Base-by-base conservation (phyloP, 768 basidiomycete genomes). In the Lactifluus echinatus region DNA sequence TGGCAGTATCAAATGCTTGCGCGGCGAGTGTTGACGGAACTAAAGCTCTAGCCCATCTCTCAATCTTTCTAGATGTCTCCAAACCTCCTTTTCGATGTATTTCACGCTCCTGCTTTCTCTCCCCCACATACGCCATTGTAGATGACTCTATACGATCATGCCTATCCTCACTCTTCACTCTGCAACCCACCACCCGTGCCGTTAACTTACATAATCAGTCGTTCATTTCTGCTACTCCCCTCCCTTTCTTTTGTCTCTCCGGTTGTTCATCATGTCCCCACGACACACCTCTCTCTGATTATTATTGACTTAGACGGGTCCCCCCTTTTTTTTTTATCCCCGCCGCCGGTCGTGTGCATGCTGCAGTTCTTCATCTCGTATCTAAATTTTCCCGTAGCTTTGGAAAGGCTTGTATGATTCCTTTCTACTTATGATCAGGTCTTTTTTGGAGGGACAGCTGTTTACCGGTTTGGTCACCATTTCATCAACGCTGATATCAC, bases 1-100 rank as follows among this genome's bases (percentile, higher is more conserved):
- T 97, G 93, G 93, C 93, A 96, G 71, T 97, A 98, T 71, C 92
- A 94, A 69, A 93, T 93, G 89, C 79, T 98, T 39, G 93, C 90
- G 23, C 79, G 89, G 63, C 79, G 89, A 57, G 90, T 93, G 39
- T 72, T 93, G 64, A 93, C 89, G 37, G 90, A 93, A 70, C 78
- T 93, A 68, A 92, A 92, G 72, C 73, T 93, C 76, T 92, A 65
- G 24, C n/a, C 34, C 3, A 7, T 19, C 12, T 37, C 29, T 31
- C 51, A 14, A 21, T 2, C 12, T 8, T n/a, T 4, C 8, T 7
- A 0, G 19, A 29, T 19, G 15, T 39, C 24, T 1, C 19, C 7
- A 55, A 55, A 55, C 23, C 21, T 26, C 26, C 11, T n/a, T 8
- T 19, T 42, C 8, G 37, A 55, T 55, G 21, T 11, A 29, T n/a